Conservation (phyloP, 148 eudicot genomes). For the Rhododendron kiyosumense region DNA sequence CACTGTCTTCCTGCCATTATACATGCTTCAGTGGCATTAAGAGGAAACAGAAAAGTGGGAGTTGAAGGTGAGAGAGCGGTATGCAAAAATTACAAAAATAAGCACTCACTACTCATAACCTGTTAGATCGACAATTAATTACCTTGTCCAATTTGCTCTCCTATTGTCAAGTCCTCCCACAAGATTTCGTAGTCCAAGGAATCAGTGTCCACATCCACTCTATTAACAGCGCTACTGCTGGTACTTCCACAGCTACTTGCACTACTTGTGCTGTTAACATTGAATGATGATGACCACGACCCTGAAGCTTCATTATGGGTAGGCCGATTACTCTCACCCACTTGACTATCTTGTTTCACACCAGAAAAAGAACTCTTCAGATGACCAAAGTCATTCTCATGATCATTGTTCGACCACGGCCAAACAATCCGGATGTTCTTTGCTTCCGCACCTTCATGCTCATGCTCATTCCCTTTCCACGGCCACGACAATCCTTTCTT, state of each 20-base stretch:
- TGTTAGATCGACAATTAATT: constrained; percentile 1
- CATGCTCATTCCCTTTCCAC: constrained; percentile 71
- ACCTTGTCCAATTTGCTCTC: constrained; percentile 99
- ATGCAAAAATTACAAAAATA: neutral
- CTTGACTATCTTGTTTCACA: constrained; percentile 44
- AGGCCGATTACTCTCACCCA: constrained; percentile 38
- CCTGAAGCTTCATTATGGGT: constrained; percentile 63
- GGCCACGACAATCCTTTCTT: constrained; percentile 82
- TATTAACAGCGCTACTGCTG: constrained; percentile 71
- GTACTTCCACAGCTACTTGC: constrained; percentile 90
- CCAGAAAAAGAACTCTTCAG: constrained; percentile 17
- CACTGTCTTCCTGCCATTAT: neutral
- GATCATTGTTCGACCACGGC: constrained; percentile 66
- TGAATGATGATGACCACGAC: constrained; percentile 71
- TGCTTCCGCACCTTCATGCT: constrained; percentile 47
- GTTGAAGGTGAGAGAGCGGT: neutral
- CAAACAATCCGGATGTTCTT: constrained; percentile 48
- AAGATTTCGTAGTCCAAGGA: constrained; percentile 80
- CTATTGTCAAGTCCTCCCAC: constrained; percentile 95
- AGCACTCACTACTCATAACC: neutral
- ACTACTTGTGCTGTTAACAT: constrained; percentile 80
- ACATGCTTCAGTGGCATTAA: neutral
- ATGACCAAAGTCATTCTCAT: constrained; percentile 38
- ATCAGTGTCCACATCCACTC: constrained; percentile 65
- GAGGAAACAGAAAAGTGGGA: neutral